These are phyloP conservation scores for Hebeloma cylindrosporum DNA, from an alignment of 768 basidiomycete genomes.

Conservation along the genomic window DNA sequence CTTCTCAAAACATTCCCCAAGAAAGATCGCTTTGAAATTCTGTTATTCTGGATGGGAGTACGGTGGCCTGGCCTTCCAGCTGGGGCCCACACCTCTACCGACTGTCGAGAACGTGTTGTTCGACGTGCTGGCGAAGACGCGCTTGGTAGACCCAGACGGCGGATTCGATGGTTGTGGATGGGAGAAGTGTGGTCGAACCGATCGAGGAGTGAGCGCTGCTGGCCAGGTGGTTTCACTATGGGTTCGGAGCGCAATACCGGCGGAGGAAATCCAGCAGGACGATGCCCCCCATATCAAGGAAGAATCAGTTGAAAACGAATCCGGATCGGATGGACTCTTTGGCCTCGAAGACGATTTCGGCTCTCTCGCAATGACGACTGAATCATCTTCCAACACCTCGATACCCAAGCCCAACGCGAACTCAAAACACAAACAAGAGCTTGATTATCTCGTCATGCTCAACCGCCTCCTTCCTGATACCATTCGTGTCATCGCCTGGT, in stretches of 20 bases:
- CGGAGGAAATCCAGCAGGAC: slow-evolving; percentile 19
- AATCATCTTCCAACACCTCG: slow-evolving; percentile 17
- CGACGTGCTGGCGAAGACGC: slow-evolving; percentile 71
- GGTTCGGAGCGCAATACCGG: slow-evolving; percentile 69
- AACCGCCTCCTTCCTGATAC: slow-evolving; percentile 88
- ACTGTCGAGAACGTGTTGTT: slow-evolving; percentile 91
- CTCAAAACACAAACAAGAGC: slow-evolving; percentile 51
- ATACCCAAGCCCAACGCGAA: slow-evolving; percentile 17
- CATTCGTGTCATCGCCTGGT: slow-evolving; percentile 92
- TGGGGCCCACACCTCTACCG: slow-evolving; percentile 66
- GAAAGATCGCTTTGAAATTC: slow-evolving; percentile 93
- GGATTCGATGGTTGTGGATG: slow-evolving; percentile 88
- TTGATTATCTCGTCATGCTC: slow-evolving; percentile 76
- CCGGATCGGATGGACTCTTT: slow-evolving; percentile 10
- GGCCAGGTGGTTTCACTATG: slow-evolving; percentile 93
- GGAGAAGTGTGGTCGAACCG: slow-evolving; percentile 91
- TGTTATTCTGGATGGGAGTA: slow-evolving; percentile 93
- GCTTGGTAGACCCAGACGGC: slow-evolving; percentile 69
- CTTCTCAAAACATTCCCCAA: slow-evolving; percentile 66
- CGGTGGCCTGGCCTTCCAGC: slow-evolving; percentile 85
- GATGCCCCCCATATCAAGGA: slow-evolving; percentile 13
- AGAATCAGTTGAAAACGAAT: slow-evolving; percentile 2
- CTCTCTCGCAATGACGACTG: slow-evolving; percentile 29
- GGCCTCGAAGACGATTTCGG: slow-evolving; percentile 41
- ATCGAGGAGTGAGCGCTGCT: slow-evolving; percentile 91